Base-by-base conservation (phyloP, 768 basidiomycete species). In the Asterophora parasitica region DNA sequence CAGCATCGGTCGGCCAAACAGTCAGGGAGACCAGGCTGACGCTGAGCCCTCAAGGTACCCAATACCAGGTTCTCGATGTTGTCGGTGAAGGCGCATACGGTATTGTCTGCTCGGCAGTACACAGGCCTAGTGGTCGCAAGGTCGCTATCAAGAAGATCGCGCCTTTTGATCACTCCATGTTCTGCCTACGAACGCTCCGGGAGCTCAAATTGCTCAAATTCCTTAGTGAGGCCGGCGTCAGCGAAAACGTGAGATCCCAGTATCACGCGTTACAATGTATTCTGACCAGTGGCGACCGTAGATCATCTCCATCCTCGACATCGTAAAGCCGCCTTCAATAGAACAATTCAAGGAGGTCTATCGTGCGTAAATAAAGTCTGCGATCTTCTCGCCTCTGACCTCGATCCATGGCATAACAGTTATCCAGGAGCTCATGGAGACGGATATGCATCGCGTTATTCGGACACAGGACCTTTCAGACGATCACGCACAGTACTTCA, bases 81-180 rank as follows among this genome's bases (percentile, higher is more conserved):
- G 87, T 93, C 48, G 88, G 89, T 41, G 89, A 92, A 63, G 89
- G 92, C 19, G 92, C 92, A 43, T 94, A 95, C 61, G 95, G 95
- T 42, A 88, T 95, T 60, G 94, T 97, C 51, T 92, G 89, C 67
- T 94, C 93, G 17, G 94, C 94, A 4, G 72, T 93, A 3, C 93
- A 98, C 63, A 65, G 81, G 52, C 85, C 91, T 2, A 89, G 88
- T 44, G 83, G 85, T 44, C 85, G 90, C 50, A 92, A 92, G 66
- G 95, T 98, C 51, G 94, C 94, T 46, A 93, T 96, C 75, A 96
- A 96, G 77, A 90, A 90, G 71, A 92, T 96, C 68, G 83, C 88
- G 0, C 92, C 92, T 4, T 96, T 95, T 57, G 93, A 95, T 64
- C 92, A 94, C 62, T 85, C 92, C 49, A 92, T 95, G 89, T 94